phyloP scores from a whole-genome alignment of 2,329 filamentous ascomycete genomes.

The Fusarium clavum region DNA sequence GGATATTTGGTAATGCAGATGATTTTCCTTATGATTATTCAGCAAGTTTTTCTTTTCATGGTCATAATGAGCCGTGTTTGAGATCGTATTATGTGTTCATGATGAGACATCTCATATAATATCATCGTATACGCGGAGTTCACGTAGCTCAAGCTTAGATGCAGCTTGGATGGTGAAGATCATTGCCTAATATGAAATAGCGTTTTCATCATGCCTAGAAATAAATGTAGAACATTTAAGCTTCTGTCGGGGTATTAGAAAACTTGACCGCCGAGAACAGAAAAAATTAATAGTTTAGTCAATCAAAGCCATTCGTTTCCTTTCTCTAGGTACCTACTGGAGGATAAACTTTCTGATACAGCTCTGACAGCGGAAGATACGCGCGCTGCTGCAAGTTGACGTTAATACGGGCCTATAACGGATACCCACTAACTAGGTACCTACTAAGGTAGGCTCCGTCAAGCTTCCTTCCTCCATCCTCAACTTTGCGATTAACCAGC shows the following conservation, averaged over 20 bases:
- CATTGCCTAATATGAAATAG: constrained; percentile 25
- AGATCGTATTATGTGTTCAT: neutral
- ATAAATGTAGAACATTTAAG: constrained; percentile 21
- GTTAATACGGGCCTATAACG: neutral
- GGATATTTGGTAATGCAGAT: neutral
- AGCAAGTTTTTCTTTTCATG: neutral
- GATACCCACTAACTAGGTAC: neutral
- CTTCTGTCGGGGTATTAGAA: constrained; percentile 8
- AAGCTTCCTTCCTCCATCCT: constrained; percentile 19
- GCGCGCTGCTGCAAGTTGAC: neutral
- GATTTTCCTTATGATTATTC: neutral
- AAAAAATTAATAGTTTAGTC: neutral
- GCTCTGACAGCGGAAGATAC: neutral
- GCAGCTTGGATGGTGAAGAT: neutral
- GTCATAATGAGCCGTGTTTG: neutral
- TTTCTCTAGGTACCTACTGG: neutral
- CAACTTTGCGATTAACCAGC: constrained; percentile 14
- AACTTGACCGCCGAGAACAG: neutral
- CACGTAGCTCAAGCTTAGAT: neutral
- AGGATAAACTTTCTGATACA: neutral
- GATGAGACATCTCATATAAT: neutral
- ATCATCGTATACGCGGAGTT: neutral
- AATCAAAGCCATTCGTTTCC: neutral
- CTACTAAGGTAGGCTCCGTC: constrained; percentile 17
- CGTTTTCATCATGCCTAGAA: neutral